Evolutionary conservation across 495 filamentous ascomycete species (phyloP).

Genomic region (Penicillium alfredii): DNA sequence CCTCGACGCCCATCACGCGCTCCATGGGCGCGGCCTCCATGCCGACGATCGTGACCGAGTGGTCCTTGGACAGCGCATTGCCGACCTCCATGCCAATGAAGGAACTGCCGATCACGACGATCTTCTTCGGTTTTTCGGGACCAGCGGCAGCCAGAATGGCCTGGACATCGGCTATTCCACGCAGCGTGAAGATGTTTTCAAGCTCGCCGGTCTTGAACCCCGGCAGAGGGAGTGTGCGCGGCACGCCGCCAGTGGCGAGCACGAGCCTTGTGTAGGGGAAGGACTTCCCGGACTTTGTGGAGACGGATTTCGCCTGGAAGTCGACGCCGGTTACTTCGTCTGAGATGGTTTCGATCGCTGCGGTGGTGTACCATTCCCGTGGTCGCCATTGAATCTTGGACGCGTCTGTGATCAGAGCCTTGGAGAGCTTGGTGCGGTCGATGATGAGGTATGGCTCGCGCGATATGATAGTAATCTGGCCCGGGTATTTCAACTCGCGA

Average conservation of each 20-base stretch:
- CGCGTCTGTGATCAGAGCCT: constrained; percentile 80
- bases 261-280: constrained; percentile 81
- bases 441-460: constrained; percentile 78
- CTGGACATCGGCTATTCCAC: constrained; percentile 67
- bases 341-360: constrained; percentile 63
- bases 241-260: constrained; percentile 77
- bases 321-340: constrained; percentile 75
- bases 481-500: constrained; percentile 73
- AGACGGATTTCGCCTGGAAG: constrained; percentile 64
- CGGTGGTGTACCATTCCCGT: constrained; percentile 68
- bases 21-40: constrained; percentile 85
- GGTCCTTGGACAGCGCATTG: constrained; percentile 66
- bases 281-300: constrained; percentile 63
- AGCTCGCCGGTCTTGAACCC: constrained; percentile 71
- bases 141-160: constrained; percentile 70
- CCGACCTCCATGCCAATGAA: constrained; percentile 98
- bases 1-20: constrained; percentile 74
- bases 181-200: constrained; percentile 77
- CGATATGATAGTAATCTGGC: constrained; percentile 77
- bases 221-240: constrained; percentile 68
- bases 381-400: constrained; percentile 71
- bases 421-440: constrained; percentile 93
- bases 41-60: constrained; percentile 84
- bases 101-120: constrained; percentile 83
- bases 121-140: constrained; percentile 75